Evolutionary conservation across 345 rosid species (phyloP).

Genomic region (Aquilaria malaccensis): DNA sequence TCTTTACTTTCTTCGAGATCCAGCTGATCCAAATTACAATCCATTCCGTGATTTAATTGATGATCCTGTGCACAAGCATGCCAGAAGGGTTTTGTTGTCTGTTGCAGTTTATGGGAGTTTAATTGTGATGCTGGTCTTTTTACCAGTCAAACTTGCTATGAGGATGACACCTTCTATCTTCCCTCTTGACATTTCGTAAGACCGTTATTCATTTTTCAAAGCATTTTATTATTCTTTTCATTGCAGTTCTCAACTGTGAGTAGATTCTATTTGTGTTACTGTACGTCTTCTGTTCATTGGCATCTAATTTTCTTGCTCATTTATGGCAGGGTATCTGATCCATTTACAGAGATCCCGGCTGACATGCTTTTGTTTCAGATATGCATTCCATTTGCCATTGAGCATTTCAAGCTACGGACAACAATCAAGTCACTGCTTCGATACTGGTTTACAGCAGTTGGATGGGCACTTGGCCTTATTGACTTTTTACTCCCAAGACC

Average conservation of each 20-base stretch:
- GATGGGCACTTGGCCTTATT: constrained; percentile 87
- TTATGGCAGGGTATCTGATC: constrained; percentile 82
- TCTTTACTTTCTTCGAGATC: constrained; percentile 88
- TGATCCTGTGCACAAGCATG: constrained; percentile 98
- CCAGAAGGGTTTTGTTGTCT: constrained; percentile 85
- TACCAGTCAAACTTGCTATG: constrained; percentile 97
- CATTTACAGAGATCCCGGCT: constrained; percentile 97
- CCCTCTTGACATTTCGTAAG: constrained; percentile 96
- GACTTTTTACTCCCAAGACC: constrained; percentile 81
- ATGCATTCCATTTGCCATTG: constrained; percentile 93
- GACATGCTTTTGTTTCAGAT: constrained; percentile 98
- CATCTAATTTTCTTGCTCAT: not conserved
- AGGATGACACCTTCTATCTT: constrained; percentile 80
- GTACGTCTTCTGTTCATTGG: constrained; percentile 12
- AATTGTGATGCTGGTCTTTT: constrained; percentile 95
- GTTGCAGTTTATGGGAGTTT: constrained; percentile 96
- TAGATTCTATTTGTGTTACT: not conserved
- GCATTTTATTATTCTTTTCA: constrained; percentile 1
- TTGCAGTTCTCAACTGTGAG: constrained; percentile 2
- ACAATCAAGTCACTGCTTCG: constrained; percentile 83
- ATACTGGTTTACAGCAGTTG: constrained; percentile 89
- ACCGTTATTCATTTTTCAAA: constrained; percentile 1
- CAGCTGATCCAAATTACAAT: constrained; percentile 99
- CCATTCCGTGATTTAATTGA: constrained; percentile 98
- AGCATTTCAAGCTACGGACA: constrained; percentile 86